Evolutionary conservation across 495 filamentous ascomycete genomes (phyloP), one percentile per base, ranked within the genome.

Genomic region (Viridothelium virens): DNA sequence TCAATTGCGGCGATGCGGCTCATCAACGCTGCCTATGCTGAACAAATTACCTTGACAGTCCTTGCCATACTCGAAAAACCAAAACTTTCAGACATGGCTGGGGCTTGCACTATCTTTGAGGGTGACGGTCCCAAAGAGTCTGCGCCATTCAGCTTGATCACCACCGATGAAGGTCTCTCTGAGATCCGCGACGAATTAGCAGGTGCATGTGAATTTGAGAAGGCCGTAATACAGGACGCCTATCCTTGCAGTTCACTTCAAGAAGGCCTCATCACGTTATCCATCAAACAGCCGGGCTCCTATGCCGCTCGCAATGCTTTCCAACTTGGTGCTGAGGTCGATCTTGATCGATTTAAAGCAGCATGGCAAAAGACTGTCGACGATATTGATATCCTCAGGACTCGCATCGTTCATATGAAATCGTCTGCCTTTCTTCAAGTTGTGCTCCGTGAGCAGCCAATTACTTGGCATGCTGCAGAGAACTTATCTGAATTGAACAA

Each of bases 191-290:
- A 79, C 1, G 82, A 85, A 31, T 72, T 82, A 12, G 73, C 76
- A 12, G 72, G 71, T 1, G 77, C 77, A 46, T 87, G 83, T 61
- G 34, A 62, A 6, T 67, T 86, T 10, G 62, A 74, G 0, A 72
- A 73, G 11, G 73, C 80, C 0, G 64, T 74, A 0, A 77, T 89
- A 50, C 74, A 78, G 62, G 82, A 87, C 63, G 79, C 86, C 37
- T 88, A 87, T 67, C 85, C 85, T 1, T 87, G 84, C 72, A 87
- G 74, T 66, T 77, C 82, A 5, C 67, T 85, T 1, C 79, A 83
- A 69, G 83, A 85, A 64, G 83, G 79, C 25, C 75, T 86, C 5
- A 70, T 83, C 11, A 77, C 81, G 0, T 70, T 81, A 1, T 76
- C 80, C 2, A 75, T 68, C 62, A 78, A 74, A 62, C 73, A 79